A percentile compares a stretch with the other conserved stretches of the same genome.
phyloP scores from a whole-genome alignment of 2,329 filamentous ascomycete species.

The Diaporthe ampelina region DNA sequence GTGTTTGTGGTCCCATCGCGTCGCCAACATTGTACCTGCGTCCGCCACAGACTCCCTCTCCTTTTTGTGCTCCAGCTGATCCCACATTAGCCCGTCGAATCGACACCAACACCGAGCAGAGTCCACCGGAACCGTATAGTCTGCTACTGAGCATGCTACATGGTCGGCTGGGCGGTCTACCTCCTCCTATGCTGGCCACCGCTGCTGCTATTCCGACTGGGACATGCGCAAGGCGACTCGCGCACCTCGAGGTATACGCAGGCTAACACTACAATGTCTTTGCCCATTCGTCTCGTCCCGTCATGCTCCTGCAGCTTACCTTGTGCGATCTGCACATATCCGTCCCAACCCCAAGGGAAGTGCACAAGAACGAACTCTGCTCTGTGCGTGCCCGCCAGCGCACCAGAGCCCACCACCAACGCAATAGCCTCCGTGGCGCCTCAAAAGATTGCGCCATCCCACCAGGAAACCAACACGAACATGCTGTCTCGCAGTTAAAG shows the following conservation, averaged over 20 bases:
- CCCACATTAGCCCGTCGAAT: not conserved
- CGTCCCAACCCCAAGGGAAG: not conserved
- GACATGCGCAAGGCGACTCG: not conserved
- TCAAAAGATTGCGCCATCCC: not conserved
- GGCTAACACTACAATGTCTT: conserved; percentile 11
- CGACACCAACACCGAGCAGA: not conserved
- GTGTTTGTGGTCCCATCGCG: not conserved
- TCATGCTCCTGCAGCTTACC: conserved; percentile 35
- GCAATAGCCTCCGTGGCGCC: not conserved
- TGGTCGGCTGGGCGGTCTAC: not conserved
- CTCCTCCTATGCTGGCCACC: not conserved
- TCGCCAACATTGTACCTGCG: not conserved
- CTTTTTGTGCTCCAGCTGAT: not conserved
- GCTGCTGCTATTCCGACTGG: not conserved
- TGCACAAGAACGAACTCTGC: not conserved
- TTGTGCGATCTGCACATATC: conserved; percentile 31
- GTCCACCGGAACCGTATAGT: not conserved
- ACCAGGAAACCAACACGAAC: not conserved
- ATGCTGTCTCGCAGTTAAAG: not conserved
- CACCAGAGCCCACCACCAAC: not conserved
- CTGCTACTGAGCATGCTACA: not conserved
- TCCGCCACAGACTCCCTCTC: not conserved
- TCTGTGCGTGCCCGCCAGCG: not conserved
- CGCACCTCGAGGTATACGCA: conserved; percentile 3
- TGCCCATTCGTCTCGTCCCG: not conserved